phyloP scores from a whole-genome alignment of 2,329 filamentous ascomycete species.

The Fusarium lyarnte region DNA sequence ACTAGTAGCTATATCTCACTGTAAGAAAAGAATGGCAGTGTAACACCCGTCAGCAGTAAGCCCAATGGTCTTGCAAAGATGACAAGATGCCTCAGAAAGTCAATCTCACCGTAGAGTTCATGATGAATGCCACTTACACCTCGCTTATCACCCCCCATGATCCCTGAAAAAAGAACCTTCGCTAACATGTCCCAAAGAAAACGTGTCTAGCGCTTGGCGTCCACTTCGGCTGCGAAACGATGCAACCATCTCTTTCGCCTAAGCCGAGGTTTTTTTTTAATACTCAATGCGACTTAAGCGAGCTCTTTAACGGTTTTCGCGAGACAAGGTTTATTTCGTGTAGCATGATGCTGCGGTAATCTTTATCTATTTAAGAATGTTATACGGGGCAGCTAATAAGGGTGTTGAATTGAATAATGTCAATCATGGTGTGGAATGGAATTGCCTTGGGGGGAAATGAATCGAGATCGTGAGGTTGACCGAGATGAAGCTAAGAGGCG shows the following conservation, averaged over 20 bases:
- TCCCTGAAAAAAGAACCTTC: not conserved
- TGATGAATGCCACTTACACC: not conserved
- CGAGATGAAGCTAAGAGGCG: not conserved
- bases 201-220: not conserved
- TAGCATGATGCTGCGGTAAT: not conserved
- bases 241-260: conserved; percentile 35
- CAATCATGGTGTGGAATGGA: not conserved
- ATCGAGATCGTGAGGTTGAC: too few species aligned
- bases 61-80: not conserved
- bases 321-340: conserved; percentile 18
- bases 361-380: not conserved
- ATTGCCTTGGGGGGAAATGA: not conserved
- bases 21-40: too few species aligned
- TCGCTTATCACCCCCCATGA: conserved; percentile 31
- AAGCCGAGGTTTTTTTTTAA: not conserved
- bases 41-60: not conserved
- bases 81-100: not conserved
- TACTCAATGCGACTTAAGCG: conserved; percentile 5
- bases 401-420: not conserved
- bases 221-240: conserved; percentile 43
- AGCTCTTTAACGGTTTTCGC: conserved; percentile 3
- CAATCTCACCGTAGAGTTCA: not conserved
- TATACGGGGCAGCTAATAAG: not conserved
- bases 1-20: not conserved
- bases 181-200: conserved; percentile 7